phyloP scores from a whole-genome alignment of 768 basidiomycete species.

The Sistotremastrum suecicum region DNA sequence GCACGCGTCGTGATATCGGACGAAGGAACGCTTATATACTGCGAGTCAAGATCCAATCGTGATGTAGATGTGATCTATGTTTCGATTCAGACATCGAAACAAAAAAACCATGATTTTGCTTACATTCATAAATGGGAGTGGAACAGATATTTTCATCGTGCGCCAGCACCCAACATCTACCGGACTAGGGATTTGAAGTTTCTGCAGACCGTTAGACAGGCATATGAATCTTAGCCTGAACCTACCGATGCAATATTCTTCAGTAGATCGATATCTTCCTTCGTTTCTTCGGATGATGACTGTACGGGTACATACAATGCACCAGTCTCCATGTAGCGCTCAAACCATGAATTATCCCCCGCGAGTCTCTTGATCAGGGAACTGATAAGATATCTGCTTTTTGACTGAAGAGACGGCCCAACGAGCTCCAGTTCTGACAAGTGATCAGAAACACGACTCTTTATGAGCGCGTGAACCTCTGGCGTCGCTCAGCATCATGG shows the following conservation, averaged over 20 bases:
- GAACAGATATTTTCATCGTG: no score
- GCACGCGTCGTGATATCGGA: constrained; percentile 15
- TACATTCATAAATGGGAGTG: constrained; percentile 39
- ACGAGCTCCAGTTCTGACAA: constrained; percentile 2
- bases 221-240: no score
- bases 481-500: not conserved
- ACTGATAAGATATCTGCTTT: no score
- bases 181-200: no score
- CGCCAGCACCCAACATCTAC: no score
- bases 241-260: no score
- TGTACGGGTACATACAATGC: constrained; percentile 41
- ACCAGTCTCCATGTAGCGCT: constrained; percentile 23
- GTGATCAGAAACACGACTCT: not conserved
- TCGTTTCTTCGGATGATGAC: no score
- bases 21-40: constrained; percentile 28
- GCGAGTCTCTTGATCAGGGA: not conserved
- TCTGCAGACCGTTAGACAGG: no score
- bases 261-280: no score
- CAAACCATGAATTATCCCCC: not conserved
- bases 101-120: constrained; percentile 14
- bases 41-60: not conserved
- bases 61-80: constrained; percentile 4
- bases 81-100: constrained; percentile 2
- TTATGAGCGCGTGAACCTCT: constrained; percentile 61
- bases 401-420: no score